Percentiles rank a stretch among this genome's conserved stretches.
These are phyloP conservation scores for Eimeria necatrix DNA, from an alignment of 169 alveolate species.

Conservation along the genomic window DNA sequence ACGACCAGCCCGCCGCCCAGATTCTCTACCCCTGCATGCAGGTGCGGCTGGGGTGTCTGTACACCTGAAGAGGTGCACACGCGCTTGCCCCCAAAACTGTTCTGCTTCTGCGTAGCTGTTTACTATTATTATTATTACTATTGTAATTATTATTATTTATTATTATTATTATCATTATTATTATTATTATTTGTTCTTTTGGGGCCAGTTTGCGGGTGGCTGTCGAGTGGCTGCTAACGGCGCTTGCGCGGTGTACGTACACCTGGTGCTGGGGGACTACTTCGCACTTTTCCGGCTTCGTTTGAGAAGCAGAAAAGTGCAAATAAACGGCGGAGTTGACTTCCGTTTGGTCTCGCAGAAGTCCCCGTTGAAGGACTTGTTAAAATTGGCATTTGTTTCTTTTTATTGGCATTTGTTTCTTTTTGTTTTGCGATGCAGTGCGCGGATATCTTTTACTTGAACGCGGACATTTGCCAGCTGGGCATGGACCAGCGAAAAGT, in stretches of 20 bases:
- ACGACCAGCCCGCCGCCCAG: constrained; percentile 95
- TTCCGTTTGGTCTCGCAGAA: neutral
- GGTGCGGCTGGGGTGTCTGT: constrained; percentile 10
- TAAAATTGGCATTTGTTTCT: neutral
- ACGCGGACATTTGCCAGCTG: constrained; percentile 99
- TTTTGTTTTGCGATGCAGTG: constrained; percentile 93
- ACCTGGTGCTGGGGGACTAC: too few relatives aligned
- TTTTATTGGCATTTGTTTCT: neutral
- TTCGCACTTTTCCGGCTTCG: too few relatives aligned
- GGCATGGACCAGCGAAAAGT: constrained; percentile 99
- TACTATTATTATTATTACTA: neutral
- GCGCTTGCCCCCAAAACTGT: neutral
- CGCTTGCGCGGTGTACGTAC: too few relatives aligned
- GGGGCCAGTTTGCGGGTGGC: too few relatives aligned
- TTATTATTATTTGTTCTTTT: too few relatives aligned
- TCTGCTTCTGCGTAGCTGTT: neutral
- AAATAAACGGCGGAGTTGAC: too few relatives aligned
- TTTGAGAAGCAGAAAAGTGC: too few relatives aligned
- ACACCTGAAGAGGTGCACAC: neutral
- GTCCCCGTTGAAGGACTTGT: neutral
- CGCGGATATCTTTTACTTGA: constrained; percentile 98
- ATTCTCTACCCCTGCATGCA: constrained; percentile 88
- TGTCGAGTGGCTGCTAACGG: too few relatives aligned
- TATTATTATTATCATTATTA: neutral
- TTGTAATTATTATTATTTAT: neutral